These are phyloP conservation scores for Brassica juncea DNA, from an alignment of 345 rosid species.

Conservation along the genomic window DNA sequence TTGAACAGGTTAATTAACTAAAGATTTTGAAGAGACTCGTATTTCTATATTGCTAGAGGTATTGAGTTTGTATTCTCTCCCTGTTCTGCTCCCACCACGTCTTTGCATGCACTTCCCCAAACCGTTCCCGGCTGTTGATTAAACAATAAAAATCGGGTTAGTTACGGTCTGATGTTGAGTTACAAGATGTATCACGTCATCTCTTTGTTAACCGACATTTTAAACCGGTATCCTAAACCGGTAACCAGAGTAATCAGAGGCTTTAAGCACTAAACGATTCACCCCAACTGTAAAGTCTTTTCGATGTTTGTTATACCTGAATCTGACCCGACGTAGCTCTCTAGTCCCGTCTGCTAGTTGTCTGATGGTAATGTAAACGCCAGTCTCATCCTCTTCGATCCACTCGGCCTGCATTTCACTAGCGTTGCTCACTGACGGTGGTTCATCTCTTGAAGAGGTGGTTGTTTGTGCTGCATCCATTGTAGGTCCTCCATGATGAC, in stretches of 20 bases:
- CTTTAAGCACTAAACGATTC: background rate
- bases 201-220: too few species aligned
- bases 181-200: too few species aligned
- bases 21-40: constrained; percentile 32
- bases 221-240: background rate
- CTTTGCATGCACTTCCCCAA: constrained; percentile 94
- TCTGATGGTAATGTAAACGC: constrained; percentile 91
- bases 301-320: constrained; percentile 59
- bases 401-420: constrained; percentile 90
- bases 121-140: constrained; percentile 75
- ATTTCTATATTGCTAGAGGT: constrained; percentile 48
- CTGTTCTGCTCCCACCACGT: constrained; percentile 98
- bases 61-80: constrained; percentile 93
- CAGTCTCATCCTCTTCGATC: constrained; percentile 92
- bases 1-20: constrained; percentile 15
- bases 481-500: constrained; percentile 51
- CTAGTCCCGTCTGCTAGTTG: constrained; percentile 82
- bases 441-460: constrained; percentile 85
- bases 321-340: constrained; percentile 96
- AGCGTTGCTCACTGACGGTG: constrained; percentile 85
- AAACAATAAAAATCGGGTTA: background rate
- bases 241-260: background rate
- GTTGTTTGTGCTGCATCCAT: constrained; percentile 78
- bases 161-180: background rate
- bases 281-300: background rate